A percentile compares a stretch with the other conserved stretches of the same genome.
phyloP scores from a whole-genome alignment of 257 asterid species.

The Agastache rugosa region DNA sequence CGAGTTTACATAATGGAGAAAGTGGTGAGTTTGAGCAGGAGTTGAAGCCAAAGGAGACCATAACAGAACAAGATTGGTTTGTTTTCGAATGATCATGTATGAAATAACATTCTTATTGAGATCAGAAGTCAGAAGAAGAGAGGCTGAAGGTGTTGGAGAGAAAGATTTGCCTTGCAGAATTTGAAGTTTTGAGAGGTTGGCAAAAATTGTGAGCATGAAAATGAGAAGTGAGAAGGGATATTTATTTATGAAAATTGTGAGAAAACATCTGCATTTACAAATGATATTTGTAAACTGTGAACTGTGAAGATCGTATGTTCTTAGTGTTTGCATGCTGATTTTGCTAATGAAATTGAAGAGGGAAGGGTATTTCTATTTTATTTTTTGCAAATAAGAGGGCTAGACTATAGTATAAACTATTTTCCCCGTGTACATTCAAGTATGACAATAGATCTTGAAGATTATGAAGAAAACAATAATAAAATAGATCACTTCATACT shows the following conservation, averaged over 20 bases:
- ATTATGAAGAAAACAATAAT: too few species aligned
- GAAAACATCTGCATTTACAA: background rate
- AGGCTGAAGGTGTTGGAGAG: background rate
- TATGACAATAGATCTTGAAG: too few species aligned
- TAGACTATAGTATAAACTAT: too few species aligned
- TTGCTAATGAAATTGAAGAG: background rate
- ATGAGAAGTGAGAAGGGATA: background rate
- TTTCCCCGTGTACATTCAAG: too few species aligned
- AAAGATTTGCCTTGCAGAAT: background rate
- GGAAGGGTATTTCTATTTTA: background rate
- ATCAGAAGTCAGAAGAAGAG: background rate
- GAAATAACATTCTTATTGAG: background rate
- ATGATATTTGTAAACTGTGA: background rate
- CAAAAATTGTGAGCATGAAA: background rate
- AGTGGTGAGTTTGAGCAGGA: background rate
- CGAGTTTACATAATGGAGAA: background rate
- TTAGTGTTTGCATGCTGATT: background rate
- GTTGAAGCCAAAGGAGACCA: background rate
- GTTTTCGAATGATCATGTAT: background rate
- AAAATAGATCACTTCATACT: too few species aligned
- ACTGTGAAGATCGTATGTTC: background rate
- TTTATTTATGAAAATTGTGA: background rate
- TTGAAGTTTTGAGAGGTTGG: conserved; percentile 17
- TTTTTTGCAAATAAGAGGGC: background rate
- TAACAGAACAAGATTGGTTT: background rate